phyloP scores from a whole-genome alignment of 2,329 filamentous ascomycete genomes.

The Arachnomyces sp. region DNA sequence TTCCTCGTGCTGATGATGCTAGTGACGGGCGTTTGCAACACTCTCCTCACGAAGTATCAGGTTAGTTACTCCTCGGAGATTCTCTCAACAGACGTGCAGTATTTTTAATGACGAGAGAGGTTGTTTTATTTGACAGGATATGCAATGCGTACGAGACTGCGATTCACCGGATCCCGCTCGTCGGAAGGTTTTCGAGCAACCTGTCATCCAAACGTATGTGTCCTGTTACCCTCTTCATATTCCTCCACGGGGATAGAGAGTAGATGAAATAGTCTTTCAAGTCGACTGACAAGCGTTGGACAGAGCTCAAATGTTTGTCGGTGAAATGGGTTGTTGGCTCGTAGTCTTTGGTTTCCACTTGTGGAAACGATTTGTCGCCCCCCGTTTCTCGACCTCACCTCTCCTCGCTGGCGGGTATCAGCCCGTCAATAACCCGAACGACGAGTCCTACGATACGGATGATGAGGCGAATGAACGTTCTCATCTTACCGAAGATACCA shows the following conservation, averaged over 20 bases:
- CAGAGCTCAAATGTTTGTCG: slow-evolving; percentile 87
- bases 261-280: not conserved
- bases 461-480: slow-evolving; percentile 40
- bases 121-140: slow-evolving; percentile 51
- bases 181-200: slow-evolving; percentile 77
- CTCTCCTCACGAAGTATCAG: slow-evolving; percentile 92
- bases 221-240: not conserved
- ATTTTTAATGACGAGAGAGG: slow-evolving; percentile 5
- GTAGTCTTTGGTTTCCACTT: slow-evolving; percentile 66
- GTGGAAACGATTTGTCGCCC: slow-evolving; percentile 51
- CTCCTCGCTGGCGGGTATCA: slow-evolving; percentile 55
- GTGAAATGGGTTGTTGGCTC: slow-evolving; percentile 93
- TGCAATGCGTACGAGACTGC: slow-evolving; percentile 93
- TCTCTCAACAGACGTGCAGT: not conserved
- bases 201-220: slow-evolving; percentile 75
- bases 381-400: slow-evolving; percentile 32
- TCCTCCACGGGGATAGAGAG: not conserved
- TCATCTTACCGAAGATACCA: slow-evolving; percentile 34
- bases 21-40: slow-evolving; percentile 92
- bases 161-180: slow-evolving; percentile 59
- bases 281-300: slow-evolving; percentile 8
- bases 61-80: slow-evolving; percentile 39
- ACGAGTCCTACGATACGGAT: slow-evolving; percentile 37
- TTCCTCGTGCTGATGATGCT: slow-evolving; percentile 94
- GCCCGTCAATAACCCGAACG: slow-evolving; percentile 49